Conservation (phyloP, 441 rosid genomes). For the Populus trichocarpa region DNA sequence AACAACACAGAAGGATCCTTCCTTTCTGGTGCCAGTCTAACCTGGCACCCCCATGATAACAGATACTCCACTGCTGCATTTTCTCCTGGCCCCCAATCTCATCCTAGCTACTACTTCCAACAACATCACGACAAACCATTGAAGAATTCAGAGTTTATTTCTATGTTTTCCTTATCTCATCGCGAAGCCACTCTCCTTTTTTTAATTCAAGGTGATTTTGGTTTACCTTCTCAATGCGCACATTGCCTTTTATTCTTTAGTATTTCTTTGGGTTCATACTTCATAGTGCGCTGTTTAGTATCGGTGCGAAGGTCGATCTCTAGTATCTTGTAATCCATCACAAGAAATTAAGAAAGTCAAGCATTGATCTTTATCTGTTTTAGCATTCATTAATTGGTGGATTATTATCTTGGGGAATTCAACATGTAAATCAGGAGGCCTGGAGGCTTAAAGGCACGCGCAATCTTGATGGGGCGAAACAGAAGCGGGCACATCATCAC, state of each 20-base stretch:
- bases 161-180: too few relatives aligned
- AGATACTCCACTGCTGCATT: background rate
- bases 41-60: background rate
- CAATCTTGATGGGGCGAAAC: slow-evolving; percentile 44
- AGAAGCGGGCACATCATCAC: slow-evolving; percentile 10
- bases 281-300: too few relatives aligned
- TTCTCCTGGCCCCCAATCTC: background rate
- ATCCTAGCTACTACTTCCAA: background rate
- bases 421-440: slow-evolving; percentile 15
- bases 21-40: background rate
- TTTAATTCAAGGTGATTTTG: background rate
- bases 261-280: background rate
- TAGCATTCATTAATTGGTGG: background rate
- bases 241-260: background rate
- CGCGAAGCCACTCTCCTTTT: background rate
- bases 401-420: background rate
- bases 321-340: too few relatives aligned
- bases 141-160: too few relatives aligned
- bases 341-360: too few relatives aligned
- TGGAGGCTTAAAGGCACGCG: background rate
- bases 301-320: background rate
- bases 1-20: background rate
- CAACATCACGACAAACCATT: background rate
- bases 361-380: too few relatives aligned
- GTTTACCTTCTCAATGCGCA: background rate